phyloP scores from a whole-genome alignment of 257 asterid species.

The Solanum stenotomum region DNA sequence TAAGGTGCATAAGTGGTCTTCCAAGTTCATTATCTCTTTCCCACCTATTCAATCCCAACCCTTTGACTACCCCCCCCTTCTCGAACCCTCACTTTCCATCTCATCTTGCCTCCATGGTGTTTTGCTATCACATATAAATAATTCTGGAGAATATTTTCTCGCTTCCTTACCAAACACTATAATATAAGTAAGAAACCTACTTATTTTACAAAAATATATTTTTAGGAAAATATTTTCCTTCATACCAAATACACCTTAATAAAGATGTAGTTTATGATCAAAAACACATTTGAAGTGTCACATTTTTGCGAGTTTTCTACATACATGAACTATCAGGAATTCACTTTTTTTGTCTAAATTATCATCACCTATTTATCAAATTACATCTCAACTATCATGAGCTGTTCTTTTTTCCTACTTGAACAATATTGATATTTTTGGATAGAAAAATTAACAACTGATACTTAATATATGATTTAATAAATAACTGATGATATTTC shows the following conservation, averaged over 20 bases:
- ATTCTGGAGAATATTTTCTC: neutral
- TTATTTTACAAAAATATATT: too few relatives aligned
- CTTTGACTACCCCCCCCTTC: neutral
- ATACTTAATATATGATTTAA: neutral
- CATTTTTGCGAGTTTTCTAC: neutral
- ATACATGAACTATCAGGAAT: rapidly evolving
- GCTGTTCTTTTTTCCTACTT: neutral
- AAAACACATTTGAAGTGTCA: neutral
- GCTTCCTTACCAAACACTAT: neutral
- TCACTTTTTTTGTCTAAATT: neutral
- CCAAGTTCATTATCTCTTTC: neutral
- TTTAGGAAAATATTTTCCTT: neutral
- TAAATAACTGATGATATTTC: rapidly evolving
- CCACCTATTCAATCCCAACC: neutral
- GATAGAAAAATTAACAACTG: rapidly evolving
- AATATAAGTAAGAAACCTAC: too few relatives aligned
- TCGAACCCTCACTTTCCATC: neutral
- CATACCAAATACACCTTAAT: neutral
- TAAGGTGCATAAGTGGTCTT: neutral
- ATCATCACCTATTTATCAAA: neutral
- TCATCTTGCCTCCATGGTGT: neutral
- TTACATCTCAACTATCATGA: neutral
- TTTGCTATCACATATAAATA: neutral
- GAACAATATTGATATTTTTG: neutral
- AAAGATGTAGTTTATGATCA: neutral